A percentile compares a stretch with the other conserved stretches of the same genome.
phyloP scores from a whole-genome alignment of 2,329 filamentous ascomycete species.

The Erysiphe pisi region DNA sequence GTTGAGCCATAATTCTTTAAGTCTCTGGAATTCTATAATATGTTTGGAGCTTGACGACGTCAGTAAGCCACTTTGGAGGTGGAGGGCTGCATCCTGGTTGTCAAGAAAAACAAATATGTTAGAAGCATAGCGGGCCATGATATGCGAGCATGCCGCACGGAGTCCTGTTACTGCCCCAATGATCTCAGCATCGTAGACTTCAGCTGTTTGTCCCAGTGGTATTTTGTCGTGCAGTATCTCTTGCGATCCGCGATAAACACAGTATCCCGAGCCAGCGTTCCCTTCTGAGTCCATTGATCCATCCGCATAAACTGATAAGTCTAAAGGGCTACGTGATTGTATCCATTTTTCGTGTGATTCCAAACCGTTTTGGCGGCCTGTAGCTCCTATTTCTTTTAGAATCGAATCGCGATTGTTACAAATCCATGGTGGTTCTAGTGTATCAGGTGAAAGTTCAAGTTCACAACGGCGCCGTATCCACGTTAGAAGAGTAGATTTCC shows the following conservation, averaged over 20 bases:
- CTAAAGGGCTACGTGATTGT: neutral
- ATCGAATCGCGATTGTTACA: neutral
- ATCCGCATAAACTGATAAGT: neutral
- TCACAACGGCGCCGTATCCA: neutral
- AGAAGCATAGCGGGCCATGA: neutral
- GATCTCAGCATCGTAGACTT: no score
- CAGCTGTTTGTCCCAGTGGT: slow-evolving; percentile 4
- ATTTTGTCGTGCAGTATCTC: neutral
- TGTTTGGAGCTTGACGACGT: neutral
- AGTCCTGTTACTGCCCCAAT: no score
- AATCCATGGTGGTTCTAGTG: neutral
- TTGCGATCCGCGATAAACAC: neutral
- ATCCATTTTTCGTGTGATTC: neutral
- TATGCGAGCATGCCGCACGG: neutral
- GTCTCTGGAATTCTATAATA: neutral
- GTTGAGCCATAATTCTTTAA: neutral
- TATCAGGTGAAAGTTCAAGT: neutral
- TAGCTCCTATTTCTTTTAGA: neutral
- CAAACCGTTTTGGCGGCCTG: neutral
- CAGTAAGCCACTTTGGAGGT: neutral
- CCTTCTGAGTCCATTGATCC: neutral
- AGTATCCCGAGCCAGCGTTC: neutral
- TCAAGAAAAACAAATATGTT: neutral
- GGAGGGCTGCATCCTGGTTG: neutral
- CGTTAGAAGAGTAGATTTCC: neutral